Evolutionary conservation across 2,329 filamentous ascomycete species (phyloP).

Genomic region (Scedosporium dehoogii): DNA sequence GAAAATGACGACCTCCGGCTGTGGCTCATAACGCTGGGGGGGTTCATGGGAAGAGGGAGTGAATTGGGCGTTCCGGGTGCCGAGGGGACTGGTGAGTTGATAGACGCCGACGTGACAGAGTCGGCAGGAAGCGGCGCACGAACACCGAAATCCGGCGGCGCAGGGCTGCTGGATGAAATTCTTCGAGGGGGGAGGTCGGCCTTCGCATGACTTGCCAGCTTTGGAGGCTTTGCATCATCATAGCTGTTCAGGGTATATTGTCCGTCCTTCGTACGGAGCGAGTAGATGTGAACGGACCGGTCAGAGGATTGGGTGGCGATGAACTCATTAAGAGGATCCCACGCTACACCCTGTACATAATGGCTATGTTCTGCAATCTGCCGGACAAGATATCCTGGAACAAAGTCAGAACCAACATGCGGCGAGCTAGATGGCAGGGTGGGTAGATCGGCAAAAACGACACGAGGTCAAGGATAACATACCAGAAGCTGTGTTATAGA

Average conservation of each 20-base stretch:
- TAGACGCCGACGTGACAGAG: slow-evolving; percentile 44
- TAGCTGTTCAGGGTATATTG: slow-evolving; percentile 67
- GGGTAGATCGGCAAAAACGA: background rate
- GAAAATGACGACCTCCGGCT: slow-evolving; percentile 94
- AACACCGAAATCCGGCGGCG: slow-evolving; percentile 69
- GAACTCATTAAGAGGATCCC: slow-evolving; percentile 97
- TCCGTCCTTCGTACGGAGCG: slow-evolving; percentile 89
- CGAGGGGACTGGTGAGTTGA: slow-evolving; percentile 72
- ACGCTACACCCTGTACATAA: slow-evolving; percentile 95
- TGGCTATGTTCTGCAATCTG: slow-evolving; percentile 97
- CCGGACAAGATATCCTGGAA: slow-evolving; percentile 56
- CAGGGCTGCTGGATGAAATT: slow-evolving; percentile 85
- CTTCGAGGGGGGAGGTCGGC: slow-evolving; percentile 89
- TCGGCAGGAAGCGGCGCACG: slow-evolving; percentile 50
- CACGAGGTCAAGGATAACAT: slow-evolving; percentile 17
- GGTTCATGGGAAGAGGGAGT: slow-evolving; percentile 88
- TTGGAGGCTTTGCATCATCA: slow-evolving; percentile 57
- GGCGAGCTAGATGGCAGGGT: background rate
- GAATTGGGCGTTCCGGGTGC: slow-evolving; percentile 91
- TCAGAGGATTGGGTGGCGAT: slow-evolving; percentile 98
- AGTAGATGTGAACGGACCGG: slow-evolving; percentile 95
- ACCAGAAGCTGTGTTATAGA: slow-evolving; percentile 92
- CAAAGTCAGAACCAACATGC: background rate
- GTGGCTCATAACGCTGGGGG: slow-evolving; percentile 77
- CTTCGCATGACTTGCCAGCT: slow-evolving; percentile 66